Percentiles rank a stretch among this genome's conserved stretches.
These are phyloP conservation scores for Chaetomium fimeti DNA, from an alignment of 495 filamentous ascomycete species.

Conservation along the genomic window DNA sequence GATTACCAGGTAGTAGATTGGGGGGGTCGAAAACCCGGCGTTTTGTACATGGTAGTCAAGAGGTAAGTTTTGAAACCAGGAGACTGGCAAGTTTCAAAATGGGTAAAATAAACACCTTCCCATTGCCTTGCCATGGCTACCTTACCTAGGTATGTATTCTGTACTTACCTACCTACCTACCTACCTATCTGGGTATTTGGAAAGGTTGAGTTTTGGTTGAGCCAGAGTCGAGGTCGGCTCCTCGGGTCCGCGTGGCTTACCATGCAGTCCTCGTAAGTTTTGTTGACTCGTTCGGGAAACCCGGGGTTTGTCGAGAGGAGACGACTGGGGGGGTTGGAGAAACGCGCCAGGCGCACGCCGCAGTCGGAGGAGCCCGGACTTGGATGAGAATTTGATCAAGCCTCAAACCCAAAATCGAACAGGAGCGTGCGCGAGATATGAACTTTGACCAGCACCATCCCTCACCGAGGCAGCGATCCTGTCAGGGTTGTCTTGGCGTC, in stretches of 20 bases:
- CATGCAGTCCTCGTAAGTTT: neutral
- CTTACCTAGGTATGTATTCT: neutral
- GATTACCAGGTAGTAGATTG: neutral
- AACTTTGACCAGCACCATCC: neutral
- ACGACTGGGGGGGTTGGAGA: neutral
- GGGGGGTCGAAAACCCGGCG: no score
- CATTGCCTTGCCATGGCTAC: neutral
- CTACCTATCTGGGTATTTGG: no score
- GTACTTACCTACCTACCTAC: no score
- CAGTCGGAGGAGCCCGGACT: neutral
- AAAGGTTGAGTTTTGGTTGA: neutral
- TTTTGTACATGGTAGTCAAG: neutral
- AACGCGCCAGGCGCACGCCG: neutral
- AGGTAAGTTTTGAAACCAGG: neutral
- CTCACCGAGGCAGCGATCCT: neutral
- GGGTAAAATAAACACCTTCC: neutral
- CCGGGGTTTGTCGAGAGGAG: neutral
- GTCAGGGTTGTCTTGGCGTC: conserved; percentile 1
- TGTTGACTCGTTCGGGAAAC: neutral
- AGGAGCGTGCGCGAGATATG: neutral
- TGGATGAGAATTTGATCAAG: neutral
- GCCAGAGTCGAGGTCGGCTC: neutral
- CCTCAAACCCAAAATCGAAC: neutral
- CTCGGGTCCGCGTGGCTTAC: neutral
- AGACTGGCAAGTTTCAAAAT: neutral